Evolutionary conservation across 164 flowering plant genomes (phyloP).

Genomic region (Magnolia changhungtana): DNA sequence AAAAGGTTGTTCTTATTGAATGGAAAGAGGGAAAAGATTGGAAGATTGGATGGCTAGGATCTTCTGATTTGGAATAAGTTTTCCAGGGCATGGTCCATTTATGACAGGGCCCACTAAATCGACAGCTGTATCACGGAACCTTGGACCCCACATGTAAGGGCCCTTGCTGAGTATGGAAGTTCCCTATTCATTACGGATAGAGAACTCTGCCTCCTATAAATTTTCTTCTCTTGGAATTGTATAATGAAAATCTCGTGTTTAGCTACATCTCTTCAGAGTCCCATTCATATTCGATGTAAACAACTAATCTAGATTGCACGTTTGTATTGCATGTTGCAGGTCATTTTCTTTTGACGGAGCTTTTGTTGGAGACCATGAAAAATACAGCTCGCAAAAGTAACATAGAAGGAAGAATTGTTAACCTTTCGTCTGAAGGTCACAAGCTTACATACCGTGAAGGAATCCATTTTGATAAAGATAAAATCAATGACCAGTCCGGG

Average conservation of each 20-base stretch:
- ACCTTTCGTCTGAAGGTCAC: slow-evolving; percentile 66
- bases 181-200: too few species aligned
- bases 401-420: slow-evolving; percentile 73
- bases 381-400: slow-evolving; percentile 45
- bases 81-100: too few species aligned
- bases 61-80: background rate
- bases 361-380: slow-evolving; percentile 72
- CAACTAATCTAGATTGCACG: background rate
- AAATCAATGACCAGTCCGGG: slow-evolving; percentile 63
- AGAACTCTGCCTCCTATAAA: too few species aligned
- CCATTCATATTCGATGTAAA: background rate
- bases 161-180: too few species aligned
- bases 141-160: too few species aligned
- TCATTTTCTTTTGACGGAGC: slow-evolving; percentile 77
- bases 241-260: too few species aligned
- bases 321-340: slow-evolving; percentile 37
- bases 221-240: too few species aligned
- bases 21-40: background rate
- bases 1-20: background rate
- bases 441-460: slow-evolving; percentile 48
- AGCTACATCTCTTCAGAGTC: background rate
- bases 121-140: too few species aligned
- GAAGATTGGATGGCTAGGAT: background rate
- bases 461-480: slow-evolving; percentile 60
- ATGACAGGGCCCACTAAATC: too few species aligned